Evolutionary conservation across 148 eudicot genomes (phyloP), one percentile per base, ranked within the genome.

Genomic region (Pharnaceum exiguum): DNA sequence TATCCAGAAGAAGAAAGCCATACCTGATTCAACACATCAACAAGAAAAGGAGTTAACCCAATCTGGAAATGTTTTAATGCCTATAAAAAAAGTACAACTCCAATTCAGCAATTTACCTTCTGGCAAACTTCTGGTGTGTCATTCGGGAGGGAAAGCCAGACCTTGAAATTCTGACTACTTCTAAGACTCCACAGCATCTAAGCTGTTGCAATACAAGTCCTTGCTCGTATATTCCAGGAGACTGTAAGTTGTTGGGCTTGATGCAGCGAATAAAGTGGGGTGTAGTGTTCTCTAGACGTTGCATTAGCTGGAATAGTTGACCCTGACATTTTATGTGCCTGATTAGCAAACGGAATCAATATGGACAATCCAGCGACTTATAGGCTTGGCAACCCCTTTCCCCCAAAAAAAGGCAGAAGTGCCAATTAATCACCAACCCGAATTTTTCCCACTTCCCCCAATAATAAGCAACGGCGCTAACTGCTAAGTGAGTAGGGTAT

Each of bases 181-280:
- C 99, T 32, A 93, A 72, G 13, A 88, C 96, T 29, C 99, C 99
- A 73, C 96, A 93, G 57, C 96, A 93, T 68, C 88, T 70, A 33
- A 93, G 89, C 60, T 93, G 99, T 60, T 93, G 90, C 60, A 88
- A 59, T 11, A 88, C 90, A 40, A 93, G 80, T 58, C 75, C 75
- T 78, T 93, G 90, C 50, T 88, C 84, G 58, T 83, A 93, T 17
- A 59, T 75, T 57, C 89, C 95, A 52, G 99, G 89, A 63, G 87
- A 82, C 65, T 94, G 91, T 43, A 72, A 64, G 66, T 79, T 84
- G 76, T 94, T 94, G 67, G 99, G 90, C 84, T 94, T 94, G 72
- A 94, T 89, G 75, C 99, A 94, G 59, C 99, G 89, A 58, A 94
- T 86, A 73, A 89, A 94, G 75, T 94, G 99, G 39, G 99, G 91